phyloP scores from a whole-genome alignment of 2,329 filamentous ascomycete genomes.

The Bipolaris bicolor region DNA sequence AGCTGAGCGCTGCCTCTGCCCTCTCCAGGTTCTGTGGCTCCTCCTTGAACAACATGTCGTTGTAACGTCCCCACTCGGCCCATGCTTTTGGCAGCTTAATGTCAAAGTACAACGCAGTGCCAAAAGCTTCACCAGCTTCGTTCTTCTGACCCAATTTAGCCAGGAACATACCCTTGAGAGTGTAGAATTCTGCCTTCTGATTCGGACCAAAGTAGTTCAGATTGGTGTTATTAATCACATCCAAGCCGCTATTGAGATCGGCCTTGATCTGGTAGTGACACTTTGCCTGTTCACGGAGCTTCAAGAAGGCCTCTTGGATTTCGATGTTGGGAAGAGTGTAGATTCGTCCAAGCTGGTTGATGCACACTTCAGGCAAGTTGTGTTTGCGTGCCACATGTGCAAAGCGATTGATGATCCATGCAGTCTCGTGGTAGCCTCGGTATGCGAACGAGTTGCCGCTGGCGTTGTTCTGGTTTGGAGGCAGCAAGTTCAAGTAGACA shows the following conservation, averaged over 20 bases:
- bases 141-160: constrained; percentile 90
- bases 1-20: constrained; percentile 90
- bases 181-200: constrained; percentile 99
- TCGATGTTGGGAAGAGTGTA: constrained; percentile 99
- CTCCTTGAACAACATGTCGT: constrained; percentile 93
- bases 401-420: constrained; percentile 99
- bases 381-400: constrained; percentile 98
- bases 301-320: constrained; percentile 98
- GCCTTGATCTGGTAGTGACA: constrained; percentile 97
- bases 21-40: constrained; percentile 81
- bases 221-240: constrained; percentile 99
- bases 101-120: constrained; percentile 93
- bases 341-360: constrained; percentile 94
- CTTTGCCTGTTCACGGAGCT: constrained; percentile 96
- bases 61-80: constrained; percentile 99
- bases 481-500: constrained; percentile 86
- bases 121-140: constrained; percentile 92
- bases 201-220: constrained; percentile 95
- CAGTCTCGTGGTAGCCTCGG: constrained; percentile 95
- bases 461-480: constrained; percentile 74
- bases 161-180: constrained; percentile 98
- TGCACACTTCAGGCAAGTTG: constrained; percentile 94
- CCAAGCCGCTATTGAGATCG: constrained; percentile 88
- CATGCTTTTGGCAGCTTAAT: constrained; percentile 95
- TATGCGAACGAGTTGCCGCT: constrained; percentile 95